phyloP scores from a whole-genome alignment of 768 basidiomycete genomes.

The Podaxis mareebaensis region DNA sequence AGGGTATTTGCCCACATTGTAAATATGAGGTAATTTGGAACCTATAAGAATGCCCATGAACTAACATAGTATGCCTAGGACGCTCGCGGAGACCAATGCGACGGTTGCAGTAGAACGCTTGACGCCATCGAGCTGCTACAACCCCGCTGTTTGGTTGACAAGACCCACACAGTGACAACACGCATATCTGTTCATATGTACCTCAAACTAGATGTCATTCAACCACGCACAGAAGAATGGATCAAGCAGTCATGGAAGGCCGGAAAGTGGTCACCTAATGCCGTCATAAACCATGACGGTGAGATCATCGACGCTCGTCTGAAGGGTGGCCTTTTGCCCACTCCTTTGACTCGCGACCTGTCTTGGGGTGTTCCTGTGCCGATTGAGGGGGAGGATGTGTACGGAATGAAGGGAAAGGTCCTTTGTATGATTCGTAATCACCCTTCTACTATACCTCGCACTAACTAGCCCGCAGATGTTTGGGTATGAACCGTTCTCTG shows the following conservation, averaged over 20 bases:
- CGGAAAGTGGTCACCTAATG: slow-evolving; percentile 93
- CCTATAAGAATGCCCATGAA: not conserved
- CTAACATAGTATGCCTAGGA: slow-evolving; percentile 37
- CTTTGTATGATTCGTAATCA: slow-evolving; percentile 63
- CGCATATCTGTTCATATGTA: slow-evolving; percentile 90
- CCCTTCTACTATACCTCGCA: slow-evolving; percentile 5
- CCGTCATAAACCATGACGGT: slow-evolving; percentile 86
- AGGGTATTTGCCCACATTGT: slow-evolving; percentile 97
- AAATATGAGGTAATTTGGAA: slow-evolving; percentile 52
- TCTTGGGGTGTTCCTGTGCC: slow-evolving; percentile 97
- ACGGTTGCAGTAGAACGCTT: slow-evolving; percentile 87
- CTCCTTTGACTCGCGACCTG: slow-evolving; percentile 91
- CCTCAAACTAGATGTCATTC: slow-evolving; percentile 79
- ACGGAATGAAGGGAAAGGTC: slow-evolving; percentile 92
- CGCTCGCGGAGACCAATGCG: slow-evolving; percentile 98
- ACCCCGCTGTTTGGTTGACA: slow-evolving; percentile 91
- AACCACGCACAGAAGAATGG: slow-evolving; percentile 85
- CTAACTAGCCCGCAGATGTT: slow-evolving; percentile 58
- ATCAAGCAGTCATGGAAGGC: slow-evolving; percentile 74
- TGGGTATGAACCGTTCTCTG: slow-evolving; percentile 63
- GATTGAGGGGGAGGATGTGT: slow-evolving; percentile 67
- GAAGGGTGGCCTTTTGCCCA: slow-evolving; percentile 81
- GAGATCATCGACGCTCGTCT: slow-evolving; percentile 88
- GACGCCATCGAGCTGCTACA: slow-evolving; percentile 93
- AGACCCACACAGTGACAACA: slow-evolving; percentile 74